phyloP scores from a whole-genome alignment of 441 rosid species.

The Erodium moschatum region DNA sequence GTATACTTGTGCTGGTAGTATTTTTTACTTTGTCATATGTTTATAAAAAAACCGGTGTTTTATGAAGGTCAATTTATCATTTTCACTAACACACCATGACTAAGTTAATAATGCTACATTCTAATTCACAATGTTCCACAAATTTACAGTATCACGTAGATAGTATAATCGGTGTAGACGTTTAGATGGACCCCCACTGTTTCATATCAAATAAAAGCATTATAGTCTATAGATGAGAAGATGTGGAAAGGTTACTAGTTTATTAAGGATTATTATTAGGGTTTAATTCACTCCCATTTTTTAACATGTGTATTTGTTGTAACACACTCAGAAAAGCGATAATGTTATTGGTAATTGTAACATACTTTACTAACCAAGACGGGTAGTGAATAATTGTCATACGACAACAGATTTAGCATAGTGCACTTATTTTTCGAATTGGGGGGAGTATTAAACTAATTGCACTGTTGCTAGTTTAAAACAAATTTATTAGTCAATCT shows the following conservation, averaged over 20 bases:
- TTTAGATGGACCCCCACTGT: not conserved
- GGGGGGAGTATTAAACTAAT: not conserved
- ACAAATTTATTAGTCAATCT: not conserved
- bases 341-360: no score
- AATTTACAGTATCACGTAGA: not conserved
- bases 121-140: not conserved
- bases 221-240: not conserved
- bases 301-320: not conserved
- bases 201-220: not conserved
- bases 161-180: not conserved
- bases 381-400: not conserved
- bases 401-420: not conserved
- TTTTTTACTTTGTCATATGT: not conserved
- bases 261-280: not conserved
- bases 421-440: not conserved
- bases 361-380: no score
- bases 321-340: not conserved
- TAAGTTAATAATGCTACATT: not conserved
- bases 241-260: not conserved
- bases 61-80: not conserved
- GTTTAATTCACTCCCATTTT: not conserved
- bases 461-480: not conserved
- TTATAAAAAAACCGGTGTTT: not conserved
- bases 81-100: not conserved
- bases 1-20: constrained; percentile 25